Evolutionary conservation across 768 basidiomycete genomes (phyloP).

Genomic region (Amanita inopinata): DNA sequence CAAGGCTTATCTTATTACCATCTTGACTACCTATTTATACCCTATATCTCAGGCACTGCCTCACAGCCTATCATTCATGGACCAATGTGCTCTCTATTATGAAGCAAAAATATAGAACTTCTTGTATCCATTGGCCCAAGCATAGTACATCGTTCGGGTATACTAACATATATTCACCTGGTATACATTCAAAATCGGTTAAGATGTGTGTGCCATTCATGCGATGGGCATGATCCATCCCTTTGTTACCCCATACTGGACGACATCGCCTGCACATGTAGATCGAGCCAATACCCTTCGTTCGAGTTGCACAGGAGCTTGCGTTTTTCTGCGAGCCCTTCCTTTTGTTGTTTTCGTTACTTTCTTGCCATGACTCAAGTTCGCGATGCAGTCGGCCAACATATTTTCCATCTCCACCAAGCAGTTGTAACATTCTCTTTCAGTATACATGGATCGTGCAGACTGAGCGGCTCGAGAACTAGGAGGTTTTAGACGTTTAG

Average conservation of each 20-base stretch:
- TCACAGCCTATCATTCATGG: neutral
- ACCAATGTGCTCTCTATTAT: no score
- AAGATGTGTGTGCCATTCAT: neutral
- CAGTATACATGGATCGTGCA: conserved; percentile 33
- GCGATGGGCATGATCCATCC: conserved; percentile 45
- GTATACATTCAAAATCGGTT: neutral
- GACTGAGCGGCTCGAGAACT: neutral
- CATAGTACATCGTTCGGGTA: neutral
- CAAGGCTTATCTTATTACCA: conserved; percentile 1
- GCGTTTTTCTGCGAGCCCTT: conserved; percentile 27
- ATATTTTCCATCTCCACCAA: conserved; percentile 57
- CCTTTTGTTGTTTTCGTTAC: conserved; percentile 20
- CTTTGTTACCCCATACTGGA: conserved; percentile 47
- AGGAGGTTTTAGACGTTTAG: conserved; percentile 59
- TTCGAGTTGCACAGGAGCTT: conserved; percentile 12
- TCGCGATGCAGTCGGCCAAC: conserved; percentile 37
- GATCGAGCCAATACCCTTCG: conserved; percentile 20
- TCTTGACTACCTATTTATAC: conserved; percentile 1
- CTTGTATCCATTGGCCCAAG: no score
- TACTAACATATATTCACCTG: neutral
- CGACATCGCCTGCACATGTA: conserved; percentile 49
- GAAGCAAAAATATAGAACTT: no score
- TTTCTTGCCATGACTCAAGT: conserved; percentile 21
- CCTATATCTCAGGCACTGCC: neutral
- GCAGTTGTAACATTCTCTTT: conserved; percentile 61